Conservation (phyloP, 2,329 filamentous ascomycete genomes). For the Alternaria brassicae region DNA sequence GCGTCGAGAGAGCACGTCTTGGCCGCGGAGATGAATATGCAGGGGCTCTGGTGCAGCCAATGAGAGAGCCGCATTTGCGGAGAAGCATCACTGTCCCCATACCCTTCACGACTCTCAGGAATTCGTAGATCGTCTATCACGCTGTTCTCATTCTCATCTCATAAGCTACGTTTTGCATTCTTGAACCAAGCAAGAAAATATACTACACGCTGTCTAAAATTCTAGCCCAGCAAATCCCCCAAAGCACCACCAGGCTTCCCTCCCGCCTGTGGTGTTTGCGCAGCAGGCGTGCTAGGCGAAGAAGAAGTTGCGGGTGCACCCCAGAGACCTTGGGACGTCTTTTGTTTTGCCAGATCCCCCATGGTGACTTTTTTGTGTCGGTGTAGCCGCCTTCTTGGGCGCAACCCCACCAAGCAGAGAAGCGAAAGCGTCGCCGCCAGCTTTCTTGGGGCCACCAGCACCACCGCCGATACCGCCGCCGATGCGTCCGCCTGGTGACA, state of each 20-base stretch:
- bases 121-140: background rate
- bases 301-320: slow-evolving; percentile 66
- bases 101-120: background rate
- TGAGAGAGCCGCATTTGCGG: slow-evolving; percentile 12
- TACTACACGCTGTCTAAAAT: background rate
- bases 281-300: slow-evolving; percentile 42
- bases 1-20: slow-evolving; percentile 13
- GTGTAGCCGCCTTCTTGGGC: slow-evolving; percentile 74
- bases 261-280: slow-evolving; percentile 35
- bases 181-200: background rate
- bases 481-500: slow-evolving; percentile 52
- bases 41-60: slow-evolving; percentile 10
- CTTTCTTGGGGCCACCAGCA: slow-evolving; percentile 52
- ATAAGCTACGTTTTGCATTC: slow-evolving; percentile 10
- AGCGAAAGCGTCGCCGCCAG: slow-evolving; percentile 86
- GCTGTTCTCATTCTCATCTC: background rate
- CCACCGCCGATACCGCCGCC: slow-evolving; percentile 45
- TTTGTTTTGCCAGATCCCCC: slow-evolving; percentile 96
- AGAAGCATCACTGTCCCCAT: background rate
- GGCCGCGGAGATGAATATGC: slow-evolving; percentile 3
- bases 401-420: slow-evolving; percentile 80
- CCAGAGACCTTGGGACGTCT: slow-evolving; percentile 94
- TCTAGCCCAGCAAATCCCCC: slow-evolving; percentile 47
- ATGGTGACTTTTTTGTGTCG: slow-evolving; percentile 74
- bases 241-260: slow-evolving; percentile 48